A percentile compares a stretch with the other conserved stretches of the same genome.
Conservation (phyloP, 1,139 yeast genomes). For the Geotrichum phurueaensis region DNA sequence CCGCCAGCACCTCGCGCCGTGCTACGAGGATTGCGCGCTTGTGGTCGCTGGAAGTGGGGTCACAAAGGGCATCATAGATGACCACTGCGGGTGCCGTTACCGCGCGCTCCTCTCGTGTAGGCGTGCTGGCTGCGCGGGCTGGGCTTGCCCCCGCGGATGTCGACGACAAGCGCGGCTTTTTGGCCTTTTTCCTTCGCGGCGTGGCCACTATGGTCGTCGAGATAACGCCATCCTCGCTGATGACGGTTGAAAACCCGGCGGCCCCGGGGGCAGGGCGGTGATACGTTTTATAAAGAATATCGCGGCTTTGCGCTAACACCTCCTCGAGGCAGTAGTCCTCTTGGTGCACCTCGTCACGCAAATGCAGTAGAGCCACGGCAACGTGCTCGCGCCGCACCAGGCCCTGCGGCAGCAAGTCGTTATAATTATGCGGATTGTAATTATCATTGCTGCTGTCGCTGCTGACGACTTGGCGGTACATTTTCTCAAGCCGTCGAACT, state of each 20-base stretch:
- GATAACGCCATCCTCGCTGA: neutral
- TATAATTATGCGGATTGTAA: neutral
- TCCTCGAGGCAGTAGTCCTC: slow-evolving; percentile 61
- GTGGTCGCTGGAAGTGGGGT: slow-evolving; percentile 18
- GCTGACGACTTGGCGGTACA: slow-evolving; percentile 34
- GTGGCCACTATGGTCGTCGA: neutral
- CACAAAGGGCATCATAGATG: slow-evolving; percentile 8
- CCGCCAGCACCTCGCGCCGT: slow-evolving; percentile 3
- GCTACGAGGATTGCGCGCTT: slow-evolving; percentile 10
- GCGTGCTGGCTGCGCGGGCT: neutral
- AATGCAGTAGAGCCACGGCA: slow-evolving; percentile 45
- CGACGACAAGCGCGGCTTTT: neutral
- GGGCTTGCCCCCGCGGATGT: slow-evolving; percentile 22
- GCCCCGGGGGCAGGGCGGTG: neutral
- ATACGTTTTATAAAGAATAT: slow-evolving; percentile 3
- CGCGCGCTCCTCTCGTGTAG: neutral
- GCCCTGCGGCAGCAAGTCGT: neutral
- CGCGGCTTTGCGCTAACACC: slow-evolving; percentile 46
- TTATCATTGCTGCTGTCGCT: neutral
- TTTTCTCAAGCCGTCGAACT: slow-evolving; percentile 44
- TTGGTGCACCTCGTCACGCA: slow-evolving; percentile 28
- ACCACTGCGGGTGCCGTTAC: neutral
- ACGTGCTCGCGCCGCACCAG: slow-evolving; percentile 49
- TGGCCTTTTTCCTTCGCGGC: neutral
- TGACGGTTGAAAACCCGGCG: neutral